These are phyloP conservation scores for Fragaria vesca DNA, from an alignment of 306 rosid species.

Conservation along the genomic window DNA sequence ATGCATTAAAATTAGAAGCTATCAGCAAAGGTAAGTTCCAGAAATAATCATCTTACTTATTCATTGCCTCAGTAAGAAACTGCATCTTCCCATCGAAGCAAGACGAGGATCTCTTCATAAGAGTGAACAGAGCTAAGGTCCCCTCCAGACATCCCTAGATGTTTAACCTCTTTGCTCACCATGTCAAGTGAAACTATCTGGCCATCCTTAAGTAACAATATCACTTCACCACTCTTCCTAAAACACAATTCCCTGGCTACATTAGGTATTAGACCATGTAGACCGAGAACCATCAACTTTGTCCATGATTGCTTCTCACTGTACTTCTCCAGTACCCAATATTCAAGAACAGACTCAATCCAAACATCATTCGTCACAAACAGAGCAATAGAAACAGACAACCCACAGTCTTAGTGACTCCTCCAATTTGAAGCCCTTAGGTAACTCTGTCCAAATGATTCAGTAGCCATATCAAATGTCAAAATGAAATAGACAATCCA, in stretches of 20 bases:
- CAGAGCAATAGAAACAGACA: conserved; percentile 10
- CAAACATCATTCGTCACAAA: neutral
- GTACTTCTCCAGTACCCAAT: conserved; percentile 1
- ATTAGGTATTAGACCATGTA: too few relatives aligned
- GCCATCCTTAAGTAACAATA: neutral
- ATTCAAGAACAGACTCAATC: neutral
- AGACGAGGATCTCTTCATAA: neutral
- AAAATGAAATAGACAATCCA: neutral
- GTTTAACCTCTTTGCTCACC: neutral
- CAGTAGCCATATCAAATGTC: neutral
- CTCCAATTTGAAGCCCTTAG: neutral
- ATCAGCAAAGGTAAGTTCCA: neutral
- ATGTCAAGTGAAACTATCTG: neutral
- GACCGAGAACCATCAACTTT: too few relatives aligned
- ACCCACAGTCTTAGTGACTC: neutral
- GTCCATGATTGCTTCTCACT: neutral
- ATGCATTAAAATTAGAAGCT: neutral
- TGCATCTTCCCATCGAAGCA: neutral
- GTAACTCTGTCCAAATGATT: neutral
- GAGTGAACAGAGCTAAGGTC: neutral
- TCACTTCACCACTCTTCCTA: neutral
- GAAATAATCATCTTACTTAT: neutral
- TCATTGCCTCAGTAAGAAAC: neutral
- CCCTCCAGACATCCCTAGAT: neutral
- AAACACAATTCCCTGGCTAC: neutral